Percentiles rank a stretch among this genome's conserved stretches.
phyloP scores from a whole-genome alignment of 208 protist species.

The Borovskyia barvae region DNA sequence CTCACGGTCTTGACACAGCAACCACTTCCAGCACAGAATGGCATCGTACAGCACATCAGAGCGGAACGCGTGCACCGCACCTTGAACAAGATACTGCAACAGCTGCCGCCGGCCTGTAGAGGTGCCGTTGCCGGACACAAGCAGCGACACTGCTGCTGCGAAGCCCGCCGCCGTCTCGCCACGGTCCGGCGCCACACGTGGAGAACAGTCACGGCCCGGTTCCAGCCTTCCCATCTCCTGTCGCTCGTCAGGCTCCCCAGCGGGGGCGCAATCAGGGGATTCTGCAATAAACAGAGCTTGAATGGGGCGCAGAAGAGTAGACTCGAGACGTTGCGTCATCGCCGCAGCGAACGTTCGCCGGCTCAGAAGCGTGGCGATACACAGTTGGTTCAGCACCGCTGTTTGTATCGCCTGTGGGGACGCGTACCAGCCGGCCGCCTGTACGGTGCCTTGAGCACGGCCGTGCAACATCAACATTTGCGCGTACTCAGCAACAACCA shows the following conservation, averaged over 20 bases:
- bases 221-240: neutral
- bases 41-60: conserved; percentile 49
- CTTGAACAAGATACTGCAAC: conserved; percentile 64
- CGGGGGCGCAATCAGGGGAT: neutral
- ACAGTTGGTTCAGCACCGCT: conserved; percentile 37
- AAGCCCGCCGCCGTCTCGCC: conserved; percentile 33
- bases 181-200: conserved; percentile 9
- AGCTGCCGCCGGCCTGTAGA: conserved; percentile 38
- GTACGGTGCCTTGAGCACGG: conserved; percentile 59
- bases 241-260: neutral
- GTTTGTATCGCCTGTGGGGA: conserved; percentile 31
- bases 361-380: conserved; percentile 19
- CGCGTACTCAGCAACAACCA: conserved; percentile 42
- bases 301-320: conserved; percentile 13
- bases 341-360: conserved; percentile 11
- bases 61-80: conserved; percentile 60
- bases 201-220: no score
- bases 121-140: conserved; percentile 29
- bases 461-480: conserved; percentile 57
- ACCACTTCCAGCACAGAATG: conserved; percentile 66
- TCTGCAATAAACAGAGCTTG: conserved; percentile 17
- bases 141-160: conserved; percentile 47
- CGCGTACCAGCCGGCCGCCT: conserved; percentile 36
- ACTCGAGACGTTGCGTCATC: conserved; percentile 15
- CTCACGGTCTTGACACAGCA: conserved; percentile 53